Percentiles rank a stretch among this genome's conserved stretches.
Conservation (phyloP, 2,329 filamentous ascomycete genomes). For the Penicillium sumatraense region DNA sequence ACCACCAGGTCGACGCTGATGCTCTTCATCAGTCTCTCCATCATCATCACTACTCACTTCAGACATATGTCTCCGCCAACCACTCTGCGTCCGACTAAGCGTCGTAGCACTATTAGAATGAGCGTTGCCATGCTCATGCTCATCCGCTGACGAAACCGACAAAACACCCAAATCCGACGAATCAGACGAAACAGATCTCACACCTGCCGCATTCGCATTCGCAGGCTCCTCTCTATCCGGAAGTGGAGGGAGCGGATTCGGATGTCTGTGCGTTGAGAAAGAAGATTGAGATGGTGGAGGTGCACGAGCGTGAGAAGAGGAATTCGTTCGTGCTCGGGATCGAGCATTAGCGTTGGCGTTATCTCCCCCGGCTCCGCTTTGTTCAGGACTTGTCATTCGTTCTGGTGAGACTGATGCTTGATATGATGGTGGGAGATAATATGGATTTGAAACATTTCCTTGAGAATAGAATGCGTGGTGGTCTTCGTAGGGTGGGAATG, state of each 20-base stretch:
- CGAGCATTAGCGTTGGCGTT: constrained; percentile 7
- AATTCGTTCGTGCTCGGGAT: constrained; percentile 23
- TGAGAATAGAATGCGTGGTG: constrained; percentile 26
- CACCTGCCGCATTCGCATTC: background rate
- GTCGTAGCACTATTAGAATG: background rate
- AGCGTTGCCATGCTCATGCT: constrained; percentile 5
- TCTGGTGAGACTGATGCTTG: constrained; percentile 21
- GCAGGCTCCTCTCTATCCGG: constrained; percentile 32
- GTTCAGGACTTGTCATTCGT: constrained; percentile 9
- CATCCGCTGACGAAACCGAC: constrained; percentile 27
- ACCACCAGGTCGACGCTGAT: background rate
- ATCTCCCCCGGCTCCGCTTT: constrained; percentile 19
- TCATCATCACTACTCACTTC: constrained; percentile 18
- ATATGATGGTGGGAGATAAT: constrained; percentile 24
- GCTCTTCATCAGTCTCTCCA: constrained; percentile 5
- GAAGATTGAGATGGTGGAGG: constrained; percentile 27
- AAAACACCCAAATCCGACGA: constrained; percentile 29
- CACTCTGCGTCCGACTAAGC: constrained; percentile 22
- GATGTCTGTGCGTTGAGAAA: constrained; percentile 29
- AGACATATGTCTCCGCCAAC: constrained; percentile 36
- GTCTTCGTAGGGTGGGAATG: constrained; percentile 35
- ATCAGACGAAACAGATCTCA: constrained; percentile 22
- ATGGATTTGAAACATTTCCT: constrained; percentile 25
- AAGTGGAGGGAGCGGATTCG: constrained; percentile 39
- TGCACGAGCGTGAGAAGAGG: constrained; percentile 22